Conservation (phyloP, 2,329 filamentous ascomycete genomes). For the Metarhizium humberi region DNA sequence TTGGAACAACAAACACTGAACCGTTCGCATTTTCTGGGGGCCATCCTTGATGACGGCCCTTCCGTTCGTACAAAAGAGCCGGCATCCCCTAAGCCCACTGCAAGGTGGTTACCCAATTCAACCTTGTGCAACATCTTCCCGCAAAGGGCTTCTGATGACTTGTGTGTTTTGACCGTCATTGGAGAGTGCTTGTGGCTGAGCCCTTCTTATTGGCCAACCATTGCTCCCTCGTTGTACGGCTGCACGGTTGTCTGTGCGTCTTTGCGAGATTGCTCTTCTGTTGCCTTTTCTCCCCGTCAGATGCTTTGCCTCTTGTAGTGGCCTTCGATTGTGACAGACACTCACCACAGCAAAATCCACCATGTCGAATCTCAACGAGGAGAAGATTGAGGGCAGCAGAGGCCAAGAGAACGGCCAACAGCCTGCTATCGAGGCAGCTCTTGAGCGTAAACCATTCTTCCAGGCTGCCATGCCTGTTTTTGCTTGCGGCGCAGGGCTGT, state of each 20-base stretch:
- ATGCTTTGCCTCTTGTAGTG: too few species aligned
- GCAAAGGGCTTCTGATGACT: not conserved
- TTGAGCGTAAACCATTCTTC: conserved; percentile 12
- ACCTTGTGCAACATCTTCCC: not conserved
- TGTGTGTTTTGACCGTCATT: not conserved
- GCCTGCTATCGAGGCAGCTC: conserved; percentile 5
- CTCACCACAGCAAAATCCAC: not conserved
- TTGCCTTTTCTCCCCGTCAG: too few species aligned
- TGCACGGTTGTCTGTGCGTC: not conserved
- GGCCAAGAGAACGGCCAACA: not conserved
- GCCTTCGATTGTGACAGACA: not conserved
- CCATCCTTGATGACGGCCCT: not conserved
- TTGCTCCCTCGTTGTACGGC: not conserved
- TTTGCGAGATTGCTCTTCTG: not conserved
- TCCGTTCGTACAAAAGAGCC: not conserved
- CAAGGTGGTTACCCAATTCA: not conserved
- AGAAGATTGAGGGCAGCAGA: not conserved
- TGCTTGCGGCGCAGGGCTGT: conserved; percentile 81
- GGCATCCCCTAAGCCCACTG: too few species aligned
- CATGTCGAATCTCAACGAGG: conserved; percentile 4
- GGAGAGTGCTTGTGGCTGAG: not conserved
- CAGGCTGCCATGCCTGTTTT: conserved; percentile 53
- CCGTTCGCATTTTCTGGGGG: not conserved
- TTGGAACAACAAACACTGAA: not conserved
- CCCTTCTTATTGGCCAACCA: not conserved